Evolutionary conservation across 2,329 filamentous ascomycete species (phyloP), one percentile per base, ranked within the genome.

Genomic region (Niveomyces coronatus): DNA sequence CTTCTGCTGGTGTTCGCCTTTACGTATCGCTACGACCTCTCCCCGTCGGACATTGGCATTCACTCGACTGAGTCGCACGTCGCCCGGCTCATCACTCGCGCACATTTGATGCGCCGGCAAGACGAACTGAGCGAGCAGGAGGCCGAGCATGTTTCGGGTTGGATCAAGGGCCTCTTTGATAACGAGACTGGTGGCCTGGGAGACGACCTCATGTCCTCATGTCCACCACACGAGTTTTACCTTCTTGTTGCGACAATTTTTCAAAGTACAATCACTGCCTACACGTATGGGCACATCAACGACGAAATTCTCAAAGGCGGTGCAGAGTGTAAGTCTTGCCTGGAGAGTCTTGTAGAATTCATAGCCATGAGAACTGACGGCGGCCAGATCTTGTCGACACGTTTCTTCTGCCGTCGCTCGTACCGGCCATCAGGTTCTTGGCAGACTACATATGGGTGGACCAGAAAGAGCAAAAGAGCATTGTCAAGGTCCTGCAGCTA

Each of bases 181-280:
- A 76, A 73, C 7, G 83, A 88, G 48, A 73, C 76, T 10, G 75
- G 77, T 24, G 82, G 82, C 0, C 72, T 91, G 3, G 78, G 78
- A 7, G 85, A 91, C 49, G 85, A 89, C 41, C 64, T 89, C 7
- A 85, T 89, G 74, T 79, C 82, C 8, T 82, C 82, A 1, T 91
- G 85, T 49, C 78, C 80, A 2, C 85, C 85, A 1, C 84, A 88
- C 51, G 79, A 87, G 27, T 91, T 91, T 53, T 89, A 89, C 49
- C 62, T 84, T 14, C 67, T 91, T 4, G 76, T 87, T 11, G 82
- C 85, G 2, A 81, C 82, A 0, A 62, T 91, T 0, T 87, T 89
- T 53, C 72, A 81, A 47, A 81, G 86, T 47, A 85, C 82, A 29
- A 73, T 86, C 0, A 63, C 82, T 24, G 85, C 82, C 1, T 78